These are phyloP conservation scores for Spatholobus suberectus DNA, from an alignment of 306 rosid genomes.

Conservation along the genomic window DNA sequence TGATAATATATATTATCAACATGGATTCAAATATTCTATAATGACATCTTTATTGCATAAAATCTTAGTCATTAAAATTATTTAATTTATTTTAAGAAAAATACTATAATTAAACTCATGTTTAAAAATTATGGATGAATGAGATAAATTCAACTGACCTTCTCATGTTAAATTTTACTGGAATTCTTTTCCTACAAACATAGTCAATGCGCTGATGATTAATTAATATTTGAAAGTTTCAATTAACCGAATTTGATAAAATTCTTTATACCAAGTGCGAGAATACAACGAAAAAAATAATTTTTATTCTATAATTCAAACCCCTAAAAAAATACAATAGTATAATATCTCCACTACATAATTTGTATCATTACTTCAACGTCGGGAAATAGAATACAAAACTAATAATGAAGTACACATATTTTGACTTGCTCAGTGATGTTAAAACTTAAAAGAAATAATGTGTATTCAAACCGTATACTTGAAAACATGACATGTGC, in stretches of 20 bases:
- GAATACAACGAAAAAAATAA: background rate
- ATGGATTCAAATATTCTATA: too few species aligned
- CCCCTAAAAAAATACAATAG: background rate
- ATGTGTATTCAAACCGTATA: slow-evolving; percentile 9
- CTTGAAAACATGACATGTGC: slow-evolving; percentile 27
- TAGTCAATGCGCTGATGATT: background rate
- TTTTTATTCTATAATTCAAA: background rate
- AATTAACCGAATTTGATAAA: background rate
- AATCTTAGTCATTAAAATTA: too few species aligned
- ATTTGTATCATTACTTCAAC: background rate
- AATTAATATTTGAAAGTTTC: background rate
- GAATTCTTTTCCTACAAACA: background rate
- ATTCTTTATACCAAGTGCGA: background rate
- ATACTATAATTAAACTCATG: too few species aligned
- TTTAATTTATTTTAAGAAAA: too few species aligned
- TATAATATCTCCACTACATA: background rate
- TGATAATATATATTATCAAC: background rate
- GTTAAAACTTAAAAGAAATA: background rate
- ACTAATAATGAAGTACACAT: slow-evolving; percentile 35
- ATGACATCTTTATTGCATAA: too few species aligned
- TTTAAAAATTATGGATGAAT: too few species aligned
- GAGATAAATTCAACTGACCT: too few species aligned
- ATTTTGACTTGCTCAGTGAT: slow-evolving; percentile 35
- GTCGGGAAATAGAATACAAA: background rate
- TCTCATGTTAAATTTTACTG: too few species aligned